A percentile compares a stretch with the other conserved stretches of the same genome.
These are phyloP conservation scores for Pistacia atlantica DNA, from an alignment of 345 rosid species.

Conservation along the genomic window DNA sequence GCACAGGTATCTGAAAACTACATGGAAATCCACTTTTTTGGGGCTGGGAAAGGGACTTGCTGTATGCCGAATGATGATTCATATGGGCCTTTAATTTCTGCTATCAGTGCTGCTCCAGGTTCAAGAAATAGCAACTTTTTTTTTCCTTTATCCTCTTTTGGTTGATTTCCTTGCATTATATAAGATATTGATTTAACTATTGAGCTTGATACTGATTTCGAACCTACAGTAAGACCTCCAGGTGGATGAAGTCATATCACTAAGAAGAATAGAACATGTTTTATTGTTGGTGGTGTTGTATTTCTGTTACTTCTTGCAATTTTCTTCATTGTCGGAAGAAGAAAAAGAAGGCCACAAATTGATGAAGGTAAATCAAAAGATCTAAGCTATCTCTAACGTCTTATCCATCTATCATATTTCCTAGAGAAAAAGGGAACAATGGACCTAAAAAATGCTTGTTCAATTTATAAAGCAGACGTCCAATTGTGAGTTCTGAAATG, in stretches of 20 bases:
- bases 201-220: constrained; percentile 52
- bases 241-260: background rate
- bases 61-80: constrained; percentile 32
- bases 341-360: constrained; percentile 16
- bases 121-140: background rate
- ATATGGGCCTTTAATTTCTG: constrained; percentile 44
- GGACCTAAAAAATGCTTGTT: too few relatives aligned
- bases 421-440: background rate
- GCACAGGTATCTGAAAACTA: constrained; percentile 31
- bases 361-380: constrained; percentile 55
- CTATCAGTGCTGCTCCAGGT: constrained; percentile 58
- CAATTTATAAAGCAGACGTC: background rate
- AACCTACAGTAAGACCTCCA: constrained; percentile 59
- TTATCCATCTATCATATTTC: background rate
- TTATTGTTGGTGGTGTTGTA: constrained; percentile 61
- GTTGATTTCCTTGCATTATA: background rate
- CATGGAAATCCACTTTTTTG: constrained; percentile 40
- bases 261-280: constrained; percentile 39
- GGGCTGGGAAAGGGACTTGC: constrained; percentile 47
- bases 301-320: constrained; percentile 33
- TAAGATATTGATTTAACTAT: constrained; percentile 13
- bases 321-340: constrained; percentile 38
- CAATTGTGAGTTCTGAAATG: background rate
- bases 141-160: too few relatives aligned
- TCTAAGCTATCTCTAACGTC: background rate